Conservation (phyloP, 192 early-diverging fungal species). For the Chytriomyces hyalinus region DNA sequence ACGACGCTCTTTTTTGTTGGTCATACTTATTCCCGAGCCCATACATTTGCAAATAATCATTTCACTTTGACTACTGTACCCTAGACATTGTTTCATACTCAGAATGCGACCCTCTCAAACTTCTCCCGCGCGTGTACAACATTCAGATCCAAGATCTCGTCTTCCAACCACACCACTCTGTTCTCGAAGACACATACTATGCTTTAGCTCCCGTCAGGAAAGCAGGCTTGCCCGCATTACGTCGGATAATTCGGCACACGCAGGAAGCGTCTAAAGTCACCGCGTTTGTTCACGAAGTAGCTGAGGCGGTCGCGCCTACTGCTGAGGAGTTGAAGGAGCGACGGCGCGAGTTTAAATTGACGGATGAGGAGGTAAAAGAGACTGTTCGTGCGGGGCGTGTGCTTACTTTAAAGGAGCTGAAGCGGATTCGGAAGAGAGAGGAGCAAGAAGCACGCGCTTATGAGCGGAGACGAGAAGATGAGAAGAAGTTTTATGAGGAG, state of each 20-base stretch:
- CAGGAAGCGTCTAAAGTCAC: not conserved
- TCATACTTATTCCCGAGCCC: not conserved
- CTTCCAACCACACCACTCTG: slow-evolving; percentile 33
- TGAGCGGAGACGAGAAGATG: not conserved
- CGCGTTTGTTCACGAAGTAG: not conserved
- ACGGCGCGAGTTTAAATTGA: slow-evolving; percentile 51
- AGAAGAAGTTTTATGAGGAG: slow-evolving; percentile 21
- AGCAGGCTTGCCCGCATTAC: not conserved
- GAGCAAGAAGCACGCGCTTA: slow-evolving; percentile 6
- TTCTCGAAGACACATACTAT: slow-evolving; percentile 39
- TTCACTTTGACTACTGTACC: not conserved
- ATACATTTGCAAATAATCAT: not conserved
- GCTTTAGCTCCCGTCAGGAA: slow-evolving; percentile 8
- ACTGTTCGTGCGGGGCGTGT: slow-evolving; percentile 54
- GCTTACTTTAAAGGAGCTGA: slow-evolving; percentile 48
- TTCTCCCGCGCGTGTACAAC: slow-evolving; percentile 36
- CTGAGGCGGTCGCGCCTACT: not conserved
- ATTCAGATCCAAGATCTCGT: slow-evolving; percentile 41
- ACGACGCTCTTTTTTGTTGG: not conserved
- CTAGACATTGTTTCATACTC: slow-evolving; percentile 8
- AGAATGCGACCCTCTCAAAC: slow-evolving; percentile 34
- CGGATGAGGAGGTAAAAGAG: slow-evolving; percentile 55
- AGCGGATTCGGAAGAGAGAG: slow-evolving; percentile 31
- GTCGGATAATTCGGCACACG: slow-evolving; percentile 6
- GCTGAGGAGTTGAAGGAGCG: slow-evolving; percentile 23